Conservation (phyloP, 2,329 filamentous ascomycete species). For the Talaromyces amestolkiae region DNA sequence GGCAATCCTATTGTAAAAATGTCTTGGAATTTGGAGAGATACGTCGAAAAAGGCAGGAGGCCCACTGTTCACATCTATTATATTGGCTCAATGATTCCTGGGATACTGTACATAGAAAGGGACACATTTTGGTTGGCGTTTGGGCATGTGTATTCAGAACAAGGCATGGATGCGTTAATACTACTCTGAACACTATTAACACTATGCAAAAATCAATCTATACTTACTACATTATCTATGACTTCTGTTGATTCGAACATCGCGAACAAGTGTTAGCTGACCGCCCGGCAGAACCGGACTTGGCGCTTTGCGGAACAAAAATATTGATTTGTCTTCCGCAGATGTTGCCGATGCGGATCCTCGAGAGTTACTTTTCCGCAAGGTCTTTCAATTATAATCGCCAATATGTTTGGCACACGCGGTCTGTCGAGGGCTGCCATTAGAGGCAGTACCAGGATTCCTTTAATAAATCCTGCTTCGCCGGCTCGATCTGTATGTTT, state of each 20-base stretch:
- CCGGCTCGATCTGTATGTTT: conserved; percentile 31
- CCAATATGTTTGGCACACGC: conserved; percentile 56
- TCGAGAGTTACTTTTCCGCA: conserved; percentile 1
- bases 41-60: neutral
- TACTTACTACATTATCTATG: neutral
- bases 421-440: conserved; percentile 51
- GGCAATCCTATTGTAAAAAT: neutral
- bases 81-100: conserved; percentile 6
- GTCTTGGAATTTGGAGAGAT: neutral
- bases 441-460: conserved; percentile 36
- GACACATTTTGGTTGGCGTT: conserved; percentile 30
- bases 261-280: neutral
- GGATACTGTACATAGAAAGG: conserved; percentile 35
- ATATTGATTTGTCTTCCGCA: conserved; percentile 16
- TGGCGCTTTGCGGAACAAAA: conserved; percentile 23
- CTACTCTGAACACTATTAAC: neutral
- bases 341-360: neutral
- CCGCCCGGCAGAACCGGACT: conserved; percentile 40
- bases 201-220: neutral
- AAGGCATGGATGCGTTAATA: conserved; percentile 1
- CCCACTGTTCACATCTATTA: conserved; percentile 7
- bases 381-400: conserved; percentile 7
- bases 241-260: neutral
- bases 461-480: conserved; percentile 32
- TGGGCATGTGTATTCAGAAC: conserved; percentile 25